A percentile compares a stretch with the other conserved stretches of the same genome.
Evolutionary conservation across 2,329 filamentous ascomycete species (phyloP).

Genomic region (Phialocephala subalpina): DNA sequence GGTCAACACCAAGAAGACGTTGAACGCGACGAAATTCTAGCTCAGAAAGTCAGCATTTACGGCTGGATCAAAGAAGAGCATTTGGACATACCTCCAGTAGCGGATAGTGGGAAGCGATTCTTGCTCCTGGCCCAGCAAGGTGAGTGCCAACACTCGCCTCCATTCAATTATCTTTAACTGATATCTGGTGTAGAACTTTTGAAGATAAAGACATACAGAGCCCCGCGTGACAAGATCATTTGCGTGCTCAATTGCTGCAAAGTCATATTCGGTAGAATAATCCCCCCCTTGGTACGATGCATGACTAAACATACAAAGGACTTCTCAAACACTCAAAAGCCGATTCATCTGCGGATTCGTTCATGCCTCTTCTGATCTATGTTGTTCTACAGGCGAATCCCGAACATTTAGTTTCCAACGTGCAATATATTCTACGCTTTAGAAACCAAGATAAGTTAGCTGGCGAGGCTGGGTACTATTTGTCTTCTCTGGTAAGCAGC

Average conservation of each 20-base stretch:
- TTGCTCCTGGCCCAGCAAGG: slow-evolving; percentile 88
- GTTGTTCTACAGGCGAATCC: slow-evolving; percentile 95
- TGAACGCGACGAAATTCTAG: slow-evolving; percentile 92
- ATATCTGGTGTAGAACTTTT: slow-evolving; percentile 73
- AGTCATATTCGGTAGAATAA: slow-evolving; percentile 89
- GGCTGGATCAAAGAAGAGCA: slow-evolving; percentile 94
- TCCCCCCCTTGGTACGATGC: not conserved
- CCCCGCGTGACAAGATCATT: slow-evolving; percentile 98
- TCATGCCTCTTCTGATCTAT: slow-evolving; percentile 94
- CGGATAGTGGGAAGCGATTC: slow-evolving; percentile 88
- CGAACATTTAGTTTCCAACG: slow-evolving; percentile 94
- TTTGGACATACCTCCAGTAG: slow-evolving; percentile 86
- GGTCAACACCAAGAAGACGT: slow-evolving; percentile 99
- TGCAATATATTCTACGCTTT: slow-evolving; percentile 97
- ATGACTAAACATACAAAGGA: slow-evolving; percentile 55
- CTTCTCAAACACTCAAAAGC: slow-evolving; percentile 90
- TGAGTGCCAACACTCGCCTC: slow-evolving; percentile 44
- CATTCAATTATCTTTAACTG: slow-evolving; percentile 4
- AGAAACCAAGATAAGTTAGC: slow-evolving; percentile 96
- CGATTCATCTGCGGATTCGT: slow-evolving; percentile 95
- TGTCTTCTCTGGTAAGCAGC: slow-evolving; percentile 81
- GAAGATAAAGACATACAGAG: slow-evolving; percentile 96
- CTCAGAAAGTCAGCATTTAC: slow-evolving; percentile 97
- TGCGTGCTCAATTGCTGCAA: slow-evolving; percentile 99
- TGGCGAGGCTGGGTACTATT: slow-evolving; percentile 97